Base-by-base conservation (phyloP, 192 early-diverging fungal genomes). In the Coemansia sp. region DNA sequence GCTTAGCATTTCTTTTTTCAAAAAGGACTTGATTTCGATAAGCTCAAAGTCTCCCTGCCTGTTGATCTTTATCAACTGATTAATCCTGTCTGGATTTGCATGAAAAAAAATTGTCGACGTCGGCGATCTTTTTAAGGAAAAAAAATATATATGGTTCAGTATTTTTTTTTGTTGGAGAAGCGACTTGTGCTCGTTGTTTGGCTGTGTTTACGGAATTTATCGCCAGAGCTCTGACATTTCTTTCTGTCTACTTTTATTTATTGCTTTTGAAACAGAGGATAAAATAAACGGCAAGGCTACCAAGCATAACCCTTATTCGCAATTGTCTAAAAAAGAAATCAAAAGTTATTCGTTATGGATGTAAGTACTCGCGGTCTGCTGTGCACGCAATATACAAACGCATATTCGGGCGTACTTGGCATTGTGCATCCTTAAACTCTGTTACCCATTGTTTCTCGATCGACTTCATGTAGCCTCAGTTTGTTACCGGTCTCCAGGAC, bases 401-500 rank as follows among this genome's bases (percentile, higher is more conserved):
- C 11, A 16, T 7, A 29, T 30, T n/a, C n/a, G n/a, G n/a, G n/a
- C n/a, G n/a, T n/a, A n/a, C n/a, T n/a, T n/a, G n/a, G n/a, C n/a
- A n/a, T n/a, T n/a, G n/a, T n/a, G n/a, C n/a, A 16, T 30, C 36
- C 28, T 25, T 18, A 7, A 30, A 48, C 33, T 18, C 28, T 32
- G 11, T 1, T 5, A 1, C 11, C 31, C 25, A 3, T 55, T 58
- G 33, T 32, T 38, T 38, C 20, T 10, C 51, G 49, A 5, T 54
- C 10, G 8, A 2, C 16, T 57, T 33, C 60, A 77, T 83, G 71
- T 77, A 85, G 75, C 80, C 71, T 40, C 77, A 88, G 74, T 88
- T 85, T 76, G 63, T 83, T 64, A 77, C 71, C 64, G 66, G 79
- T 40, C 85, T 90, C 31, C 77, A 86, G 60, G 76, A 79, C 29